Evolutionary conservation across 768 basidiomycete species (phyloP), one percentile per base, ranked within the genome.

Genomic region (Leccinum truebloodii): DNA sequence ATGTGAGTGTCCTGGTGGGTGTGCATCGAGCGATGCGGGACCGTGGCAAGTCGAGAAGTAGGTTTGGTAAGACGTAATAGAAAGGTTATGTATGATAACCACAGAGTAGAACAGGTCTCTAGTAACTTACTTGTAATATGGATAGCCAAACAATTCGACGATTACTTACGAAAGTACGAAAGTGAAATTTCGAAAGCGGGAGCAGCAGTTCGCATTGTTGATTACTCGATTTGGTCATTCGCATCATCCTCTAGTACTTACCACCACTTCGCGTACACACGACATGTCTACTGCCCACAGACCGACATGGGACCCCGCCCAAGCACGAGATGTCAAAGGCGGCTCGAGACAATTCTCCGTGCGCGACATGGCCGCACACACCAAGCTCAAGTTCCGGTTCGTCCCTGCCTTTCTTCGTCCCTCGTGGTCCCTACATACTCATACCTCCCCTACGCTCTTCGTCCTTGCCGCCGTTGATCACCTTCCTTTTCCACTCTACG

Each of bases 221-320:
- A 24, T 50, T 50, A 26, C 49, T 50, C 8, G 24, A 50, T 50
- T 50, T 24, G 24, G 49, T 18, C 24, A 48, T 10, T 1, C 12
- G 12, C 13, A 39, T 26, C 48, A 49, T 24, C 24, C 48, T 49
- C 14, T 49, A 14, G 0, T 13, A 20, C 5, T 9, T 10, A 16
- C 26, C 39, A 54, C 35, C n/a, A 28, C 54, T 26, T 28, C 34
- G 4, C 34, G 6, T 37, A 35, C 35, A 44, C 20, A 1, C 50
- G 51, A 52, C 52, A 92, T 93, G 92, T 94, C 92, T 56, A 94
- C 91, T 79, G 92, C 92, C 4, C 93, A 95, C 74, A 86, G 93
- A 77, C 93, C 93, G 67, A 95, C 93, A 85, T 98, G 95, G 95
- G 92, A 95, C 65, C 96, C 96, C 2, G 95, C 95, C 0, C 92